Conservation (phyloP, 345 rosid genomes). For the Lepidium sativum region DNA sequence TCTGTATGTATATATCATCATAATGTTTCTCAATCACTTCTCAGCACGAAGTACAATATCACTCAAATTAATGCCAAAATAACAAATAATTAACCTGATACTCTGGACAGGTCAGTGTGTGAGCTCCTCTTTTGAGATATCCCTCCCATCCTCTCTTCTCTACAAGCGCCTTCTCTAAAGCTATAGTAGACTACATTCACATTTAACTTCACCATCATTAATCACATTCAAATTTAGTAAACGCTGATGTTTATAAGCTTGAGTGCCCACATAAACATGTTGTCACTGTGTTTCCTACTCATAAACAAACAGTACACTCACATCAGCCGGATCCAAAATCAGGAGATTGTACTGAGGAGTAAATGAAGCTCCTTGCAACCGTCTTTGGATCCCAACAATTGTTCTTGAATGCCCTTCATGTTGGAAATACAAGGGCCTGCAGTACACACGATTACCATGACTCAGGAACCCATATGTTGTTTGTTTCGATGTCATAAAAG, state of each 20-base stretch:
- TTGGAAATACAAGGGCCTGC: constrained; percentile 80
- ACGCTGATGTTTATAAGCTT: background rate
- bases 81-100: constrained; percentile 49
- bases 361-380: constrained; percentile 30
- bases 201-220: constrained; percentile 1
- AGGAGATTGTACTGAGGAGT: constrained; percentile 45
- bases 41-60: background rate
- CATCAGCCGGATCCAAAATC: constrained; percentile 70
- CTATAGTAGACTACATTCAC: constrained; percentile 44
- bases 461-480: background rate
- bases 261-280: background rate
- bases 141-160: constrained; percentile 57
- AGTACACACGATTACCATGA: constrained; percentile 6
- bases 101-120: constrained; percentile 51
- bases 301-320: constrained; percentile 23
- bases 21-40: background rate
- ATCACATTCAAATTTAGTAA: background rate
- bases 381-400: constrained; percentile 61
- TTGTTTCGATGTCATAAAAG: background rate
- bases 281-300: background rate
- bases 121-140: constrained; percentile 64
- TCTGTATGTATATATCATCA: constrained; percentile 32
- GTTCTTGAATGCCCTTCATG: constrained; percentile 85
- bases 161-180: constrained; percentile 47
- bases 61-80: background rate